Conservation (phyloP, 2,329 filamentous ascomycete genomes). For the Phaeoacremonium minimum region DNA sequence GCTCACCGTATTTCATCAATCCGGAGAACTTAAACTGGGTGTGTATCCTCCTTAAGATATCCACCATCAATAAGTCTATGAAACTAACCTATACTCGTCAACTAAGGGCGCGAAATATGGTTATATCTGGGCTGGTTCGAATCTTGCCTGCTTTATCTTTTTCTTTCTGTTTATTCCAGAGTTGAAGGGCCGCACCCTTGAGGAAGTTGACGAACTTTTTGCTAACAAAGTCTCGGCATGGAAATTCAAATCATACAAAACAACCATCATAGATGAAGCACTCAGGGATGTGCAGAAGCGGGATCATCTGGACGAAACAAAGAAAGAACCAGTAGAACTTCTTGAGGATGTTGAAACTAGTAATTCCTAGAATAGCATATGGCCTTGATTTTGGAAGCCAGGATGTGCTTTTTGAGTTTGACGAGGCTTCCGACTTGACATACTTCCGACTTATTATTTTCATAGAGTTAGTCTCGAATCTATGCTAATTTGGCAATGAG, state of each 20-base stretch:
- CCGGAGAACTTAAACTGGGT: constrained; percentile 32
- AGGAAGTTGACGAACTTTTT: constrained; percentile 27
- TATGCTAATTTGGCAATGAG: too few species aligned
- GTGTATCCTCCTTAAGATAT: constrained; percentile 7
- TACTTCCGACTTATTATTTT: too few species aligned
- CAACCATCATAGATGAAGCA: constrained; percentile 17
- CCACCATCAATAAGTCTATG: too few species aligned
- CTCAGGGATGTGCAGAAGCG: constrained; percentile 14
- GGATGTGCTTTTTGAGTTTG: too few species aligned
- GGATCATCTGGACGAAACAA: not conserved
- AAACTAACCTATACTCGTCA: too few species aligned
- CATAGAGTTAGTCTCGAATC: too few species aligned
- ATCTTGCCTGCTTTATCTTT: constrained; percentile 21
- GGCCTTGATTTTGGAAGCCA: too few species aligned
- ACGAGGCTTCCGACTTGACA: too few species aligned
- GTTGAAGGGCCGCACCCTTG: constrained; percentile 21
- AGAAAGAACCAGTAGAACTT: constrained; percentile 9
- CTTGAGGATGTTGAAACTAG: constrained; percentile 9
- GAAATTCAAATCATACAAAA: constrained; percentile 21
- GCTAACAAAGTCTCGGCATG: constrained; percentile 17
- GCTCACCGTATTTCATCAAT: constrained; percentile 42
- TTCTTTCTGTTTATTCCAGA: constrained; percentile 24
- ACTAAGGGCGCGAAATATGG: constrained; percentile 37
- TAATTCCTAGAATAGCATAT: too few species aligned
- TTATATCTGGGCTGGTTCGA: constrained; percentile 34